Evolutionary conservation across 148 eudicot species (phyloP).

Genomic region (Camellia lanceoleosa): DNA sequence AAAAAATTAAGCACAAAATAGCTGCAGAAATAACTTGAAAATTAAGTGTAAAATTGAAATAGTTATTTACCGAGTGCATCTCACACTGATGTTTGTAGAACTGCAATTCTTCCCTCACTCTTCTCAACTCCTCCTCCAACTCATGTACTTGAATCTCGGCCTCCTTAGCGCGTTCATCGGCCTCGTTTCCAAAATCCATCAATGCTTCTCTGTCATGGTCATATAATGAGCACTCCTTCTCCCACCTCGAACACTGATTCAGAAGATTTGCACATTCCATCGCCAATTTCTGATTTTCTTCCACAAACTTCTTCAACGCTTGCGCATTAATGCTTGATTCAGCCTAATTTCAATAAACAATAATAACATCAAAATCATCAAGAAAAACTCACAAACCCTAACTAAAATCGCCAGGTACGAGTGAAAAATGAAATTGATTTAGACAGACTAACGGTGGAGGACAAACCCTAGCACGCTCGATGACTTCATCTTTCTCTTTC

Average conservation of each 20-base stretch:
- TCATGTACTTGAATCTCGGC: constrained; percentile 55
- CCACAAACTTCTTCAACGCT: constrained; percentile 82
- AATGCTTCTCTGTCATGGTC: constrained; percentile 82
- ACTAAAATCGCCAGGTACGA: neutral
- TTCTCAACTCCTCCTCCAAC: constrained; percentile 58
- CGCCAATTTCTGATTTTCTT: constrained; percentile 83
- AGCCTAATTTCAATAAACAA: constrained; percentile 37
- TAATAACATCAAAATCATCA: neutral
- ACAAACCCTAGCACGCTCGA: constrained; percentile 79
- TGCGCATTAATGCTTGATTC: constrained; percentile 85
- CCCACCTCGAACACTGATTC: constrained; percentile 58
- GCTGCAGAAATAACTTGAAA: neutral
- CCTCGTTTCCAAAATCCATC: constrained; percentile 95
- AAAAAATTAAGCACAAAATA: no score
- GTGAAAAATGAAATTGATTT: neutral
- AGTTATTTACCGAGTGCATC: constrained; percentile 43
- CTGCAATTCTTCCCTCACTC: constrained; percentile 41
- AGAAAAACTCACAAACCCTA: neutral
- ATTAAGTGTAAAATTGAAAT: neutral
- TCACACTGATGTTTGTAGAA: constrained; percentile 48
- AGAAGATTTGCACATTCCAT: constrained; percentile 61
- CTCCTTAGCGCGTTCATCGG: constrained; percentile 75
- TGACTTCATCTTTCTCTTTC: constrained; percentile 52
- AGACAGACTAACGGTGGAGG: neutral
- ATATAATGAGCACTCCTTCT: constrained; percentile 77